Base-by-base conservation (phyloP, 1,284 basidiomycete genomes). In the Leccinum solheimii region DNA sequence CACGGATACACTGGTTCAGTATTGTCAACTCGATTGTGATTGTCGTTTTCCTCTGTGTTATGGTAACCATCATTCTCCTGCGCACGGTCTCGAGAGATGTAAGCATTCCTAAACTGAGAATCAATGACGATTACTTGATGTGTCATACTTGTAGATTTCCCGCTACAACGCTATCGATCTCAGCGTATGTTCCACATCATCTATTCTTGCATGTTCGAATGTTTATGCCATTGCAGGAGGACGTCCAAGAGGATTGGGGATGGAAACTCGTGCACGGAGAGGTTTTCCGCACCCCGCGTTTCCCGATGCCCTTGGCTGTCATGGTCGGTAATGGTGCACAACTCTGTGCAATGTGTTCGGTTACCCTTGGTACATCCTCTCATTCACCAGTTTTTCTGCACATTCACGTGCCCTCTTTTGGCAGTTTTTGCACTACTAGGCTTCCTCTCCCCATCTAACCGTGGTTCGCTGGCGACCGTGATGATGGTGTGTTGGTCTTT, bases 201-300 rank as follows among this genome's bases (percentile, higher is more conserved):
- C n/a, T 45, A 13, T 54, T 13, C 49, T 34, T 5, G 43, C 14
- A n/a, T 65, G 23, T 57, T 34, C 32, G 40, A 30, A 54, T 27
- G 48, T 26, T 55, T 38, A 63, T 71, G 26, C 54, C 54, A 50
- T 62, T 63, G 36, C 69, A 94, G 87, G 96, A 98, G 75, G 95
- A 98, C 69, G 92, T 98, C 1, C 95, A 97, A 78, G 95, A 98
- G 77, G 97, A 99, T 71, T 98, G 92, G 83, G 97, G 97, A 4
- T 99, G 97, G 97, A 98, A 98, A 72, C 84, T 97, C 19, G 87
- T 98, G 10, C 95, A 98, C 69, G 95, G 94, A 32, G 97, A 99
- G 76, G 94, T 99, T 14, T 98, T 98, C 83, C 87, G 97, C 32
- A 81, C 91, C 4, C 97, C 97, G 0, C 77, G 80, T 54, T 84